Base-by-base conservation (phyloP, 1,284 basidiomycete species). In the Ceratobasidium papillatum region DNA sequence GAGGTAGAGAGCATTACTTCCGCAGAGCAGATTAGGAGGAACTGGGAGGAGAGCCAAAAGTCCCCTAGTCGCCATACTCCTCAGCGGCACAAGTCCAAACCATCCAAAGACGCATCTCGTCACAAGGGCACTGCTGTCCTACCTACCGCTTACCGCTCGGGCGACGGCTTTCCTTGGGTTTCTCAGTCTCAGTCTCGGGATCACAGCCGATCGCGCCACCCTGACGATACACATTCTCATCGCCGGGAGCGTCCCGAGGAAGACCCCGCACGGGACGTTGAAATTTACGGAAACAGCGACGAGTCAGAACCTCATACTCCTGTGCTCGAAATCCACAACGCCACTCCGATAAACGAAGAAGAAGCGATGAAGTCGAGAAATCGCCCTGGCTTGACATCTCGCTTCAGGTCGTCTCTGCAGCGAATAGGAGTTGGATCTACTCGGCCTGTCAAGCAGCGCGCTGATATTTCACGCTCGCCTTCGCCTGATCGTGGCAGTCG, bases 401-500 rank as follows among this genome's bases (percentile, higher is more conserved):
- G 69, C 17, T 51, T 72, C 47, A 45, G 69, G 47, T 45, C 69
- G 32, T 72, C 69, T 8, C 34, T 72, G 17, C 69, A 72, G 34
- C 19, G 47, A 25, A 49, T 62, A 22, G 56, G 69, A 14, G 69
- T 72, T 19, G 69, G 69, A 38, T 38, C 69, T 14, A 62, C 69
- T 47, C 56, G 58, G 22, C 69, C 56, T 17, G 69, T 45, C 47
- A 58, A 47, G 11, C 49, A 72, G 47, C 69, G 69, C n/a, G 58
- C 69, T 17, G 58, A 72, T 32, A 61, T 72, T 14, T 72, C 69
- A 25, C 69, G 58, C 30, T 72, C 69, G 34, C 69, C 69, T 62
- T 72, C 69, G n/a, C 56, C 69, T 17, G 45, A 47, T 38, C 43
- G 56, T 19, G 58, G 47, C 11, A 45, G 66, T 32, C 69, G 69